Evolutionary conservation across 805 yeast species (phyloP), one percentile per base, ranked within the genome.

Genomic region (Spathaspora hagerdaliae): DNA sequence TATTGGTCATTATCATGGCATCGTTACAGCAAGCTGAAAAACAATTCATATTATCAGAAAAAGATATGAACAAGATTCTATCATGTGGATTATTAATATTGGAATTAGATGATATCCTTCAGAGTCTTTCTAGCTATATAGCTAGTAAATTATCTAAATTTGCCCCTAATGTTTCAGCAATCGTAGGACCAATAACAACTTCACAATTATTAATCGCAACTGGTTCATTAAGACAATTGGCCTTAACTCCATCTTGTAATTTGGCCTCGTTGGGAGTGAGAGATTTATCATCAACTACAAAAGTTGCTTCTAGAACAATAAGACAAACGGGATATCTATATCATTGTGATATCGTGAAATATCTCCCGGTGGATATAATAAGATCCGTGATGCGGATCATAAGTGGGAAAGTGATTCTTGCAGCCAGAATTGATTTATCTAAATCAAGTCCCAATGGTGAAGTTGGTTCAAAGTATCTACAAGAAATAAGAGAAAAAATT

Each of bases 161-260:
- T 52, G 95, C 96, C 0, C 99, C 98, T 1, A 92, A 94, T 60
- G 64, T 87, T 1, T 73, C 87, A 2, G 79, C 79, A 0, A 67
- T 94, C 7, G 71, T 92, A 2, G 95, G 96, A 0, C 69, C 95
- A 0, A 67, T 76, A 6, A 77, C 86, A 0, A 79, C 96, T 0
- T 84, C 96, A 0, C 87, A 85, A 54, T 63, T 94, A 13, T 65
- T 92, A 24, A 77, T 87, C 1, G 71, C 77, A 13, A 68, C 79
- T 1, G 95, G 96, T 2, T 89, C 96, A 0, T 61, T 92, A 5
- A 67, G 66, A 10, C 82, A 79, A 6, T 65, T 92, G 8, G 79
- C 89, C 2, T 66, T 63, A 29, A 79, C 87, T 0, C 96, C 97
- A 0, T 75, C 96, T 3, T 87, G 97, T 55, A 92, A 92, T 58